Evolutionary conservation across 345 rosid species (phyloP), one percentile per base, ranked within the genome.

Genomic region (Eucalyptus curtisii): DNA sequence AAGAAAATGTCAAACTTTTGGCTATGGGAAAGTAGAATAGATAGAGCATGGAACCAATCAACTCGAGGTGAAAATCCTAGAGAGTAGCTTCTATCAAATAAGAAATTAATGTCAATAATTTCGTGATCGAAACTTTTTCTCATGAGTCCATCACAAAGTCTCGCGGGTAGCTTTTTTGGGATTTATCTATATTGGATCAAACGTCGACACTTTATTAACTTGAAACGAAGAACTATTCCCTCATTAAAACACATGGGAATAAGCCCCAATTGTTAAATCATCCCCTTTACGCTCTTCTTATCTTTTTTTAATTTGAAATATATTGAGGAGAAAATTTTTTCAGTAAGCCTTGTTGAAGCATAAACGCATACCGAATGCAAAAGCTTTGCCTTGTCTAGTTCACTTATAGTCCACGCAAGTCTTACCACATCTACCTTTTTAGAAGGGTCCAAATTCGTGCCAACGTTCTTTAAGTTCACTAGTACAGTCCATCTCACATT

Each of bases 131-230:
- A 24, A 22, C 13, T 55, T 55, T 55, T 55, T 24, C 6, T 55
- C 30, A 55, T 55, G 61, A 10, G 61, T 55, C 1, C 6, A 24
- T 24, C 61, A 4, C 3, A 30, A 52, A 52, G 0, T 30, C n/a
- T 61, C 1, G 8, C 0, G 0, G 0, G 2, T 59, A 30, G 0
- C 13, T 9, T 5, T 55, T 10, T 55, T 5, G 6, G 3, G 1
- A 22, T 55, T 25, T 1, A 0, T 25, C 0, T 55, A 25, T 6
- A 27, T 13, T 3, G 9, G 4, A 12, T 27, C 68, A 59, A 57
- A 61, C 0, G 0, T 15, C 3, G 2, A 4, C 40, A 27, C 0
- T 37, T 33, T 37, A 10, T 76, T 37, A 20, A 20, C 14, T 76
- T 1, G 2, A 37, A 71, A 68, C 33, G 44, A 33, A 68, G 2